Percentiles rank a stretch among this genome's conserved stretches.
Conservation (phyloP, 1,284 basidiomycete genomes). For the Lentinula novae-zelandiae region DNA sequence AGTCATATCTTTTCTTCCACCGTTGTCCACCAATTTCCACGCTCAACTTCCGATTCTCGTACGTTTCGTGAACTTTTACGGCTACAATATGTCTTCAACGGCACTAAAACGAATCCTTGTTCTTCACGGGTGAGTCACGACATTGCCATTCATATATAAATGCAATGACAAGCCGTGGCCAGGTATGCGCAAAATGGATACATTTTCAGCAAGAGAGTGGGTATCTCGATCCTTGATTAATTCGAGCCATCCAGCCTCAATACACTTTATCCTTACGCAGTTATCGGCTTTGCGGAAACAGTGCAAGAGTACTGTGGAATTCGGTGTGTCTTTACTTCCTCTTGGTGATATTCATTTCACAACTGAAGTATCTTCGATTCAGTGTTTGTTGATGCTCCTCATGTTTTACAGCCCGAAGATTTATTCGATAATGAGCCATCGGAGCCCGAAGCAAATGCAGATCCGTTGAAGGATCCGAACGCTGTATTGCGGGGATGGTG, state of each 20-base stretch:
- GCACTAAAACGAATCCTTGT: slow-evolving; percentile 43
- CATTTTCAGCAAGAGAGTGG: slow-evolving; percentile 79
- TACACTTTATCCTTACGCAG: slow-evolving; percentile 34
- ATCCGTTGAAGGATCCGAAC: slow-evolving; percentile 45
- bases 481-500: slow-evolving; percentile 74
- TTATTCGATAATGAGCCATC: slow-evolving; percentile 51
- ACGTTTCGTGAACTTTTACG: not conserved
- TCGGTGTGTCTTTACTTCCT: slow-evolving; percentile 43
- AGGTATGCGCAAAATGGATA: slow-evolving; percentile 82
- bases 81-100: not conserved
- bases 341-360: not conserved
- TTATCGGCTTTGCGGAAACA: slow-evolving; percentile 72
- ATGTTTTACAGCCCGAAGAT: slow-evolving; percentile 73
- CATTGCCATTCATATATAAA: slow-evolving; percentile 10
- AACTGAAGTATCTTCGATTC: not conserved
- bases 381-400: slow-evolving; percentile 84
- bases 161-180: slow-evolving; percentile 16
- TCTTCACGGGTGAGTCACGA: slow-evolving; percentile 49
- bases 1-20: not conserved
- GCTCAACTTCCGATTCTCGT: not conserved
- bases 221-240: slow-evolving; percentile 19
- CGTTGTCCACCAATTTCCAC: not conserved
- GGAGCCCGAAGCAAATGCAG: slow-evolving; percentile 37
- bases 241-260: not conserved
- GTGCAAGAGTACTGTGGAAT: slow-evolving; percentile 60